These are phyloP conservation scores for Astraeus odoratus DNA, from an alignment of 768 basidiomycete species.

Conservation along the genomic window DNA sequence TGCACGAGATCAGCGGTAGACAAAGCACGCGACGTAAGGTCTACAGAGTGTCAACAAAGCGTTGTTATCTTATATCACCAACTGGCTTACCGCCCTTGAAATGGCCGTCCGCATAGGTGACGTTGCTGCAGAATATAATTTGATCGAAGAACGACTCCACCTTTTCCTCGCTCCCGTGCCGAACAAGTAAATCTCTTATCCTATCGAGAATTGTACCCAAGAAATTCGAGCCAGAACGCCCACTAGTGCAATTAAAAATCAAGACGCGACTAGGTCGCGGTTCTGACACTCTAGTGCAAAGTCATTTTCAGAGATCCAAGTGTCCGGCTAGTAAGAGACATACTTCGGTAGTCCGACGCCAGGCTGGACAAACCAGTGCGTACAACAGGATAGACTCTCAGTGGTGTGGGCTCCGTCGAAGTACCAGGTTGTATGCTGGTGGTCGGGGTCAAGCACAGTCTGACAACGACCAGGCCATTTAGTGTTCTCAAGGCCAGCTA, in stretches of 20 bases:
- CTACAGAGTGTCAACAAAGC: constrained; percentile 33
- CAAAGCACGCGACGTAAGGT: constrained; percentile 68
- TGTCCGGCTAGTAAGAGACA: constrained; percentile 7
- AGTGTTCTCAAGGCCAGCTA: constrained; percentile 57
- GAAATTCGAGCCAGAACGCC: constrained; percentile 74
- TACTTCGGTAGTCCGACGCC: constrained; percentile 39
- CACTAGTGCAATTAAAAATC: constrained; percentile 93
- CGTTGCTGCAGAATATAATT: constrained; percentile 93
- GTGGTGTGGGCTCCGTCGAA: constrained; percentile 94
- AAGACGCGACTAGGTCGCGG: constrained; percentile 46
- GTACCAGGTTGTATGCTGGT: constrained; percentile 65
- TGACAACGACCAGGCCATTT: constrained; percentile 97
- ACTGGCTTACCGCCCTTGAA: constrained; percentile 78
- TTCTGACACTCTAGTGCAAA: constrained; percentile 4
- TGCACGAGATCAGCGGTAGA: constrained; percentile 53
- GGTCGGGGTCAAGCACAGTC: constrained; percentile 55
- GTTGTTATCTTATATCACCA: neutral
- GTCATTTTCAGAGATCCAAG: constrained; percentile 1
- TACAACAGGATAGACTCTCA: constrained; percentile 83
- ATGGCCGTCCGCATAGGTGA: constrained; percentile 83
- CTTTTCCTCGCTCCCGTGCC: constrained; percentile 32
- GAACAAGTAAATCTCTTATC: constrained; percentile 40
- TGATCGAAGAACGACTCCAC: constrained; percentile 60
- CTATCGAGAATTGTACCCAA: constrained; percentile 52
- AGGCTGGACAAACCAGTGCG: constrained; percentile 79